Conservation (phyloP, 2,329 filamentous ascomycete species). For the Cercospora berteroae region DNA sequence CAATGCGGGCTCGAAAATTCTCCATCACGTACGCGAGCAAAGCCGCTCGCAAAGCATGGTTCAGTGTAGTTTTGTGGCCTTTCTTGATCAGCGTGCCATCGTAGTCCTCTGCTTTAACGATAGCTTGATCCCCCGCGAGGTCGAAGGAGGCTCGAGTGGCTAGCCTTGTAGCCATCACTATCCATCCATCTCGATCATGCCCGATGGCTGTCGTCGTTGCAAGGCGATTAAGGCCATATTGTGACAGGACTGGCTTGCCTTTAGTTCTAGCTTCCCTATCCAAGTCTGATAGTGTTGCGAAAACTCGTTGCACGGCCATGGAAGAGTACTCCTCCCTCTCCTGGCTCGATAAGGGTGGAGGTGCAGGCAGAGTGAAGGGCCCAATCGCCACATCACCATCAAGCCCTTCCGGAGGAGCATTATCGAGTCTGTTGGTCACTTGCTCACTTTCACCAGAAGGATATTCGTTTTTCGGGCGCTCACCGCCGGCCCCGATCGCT, state of each 20-base stretch:
- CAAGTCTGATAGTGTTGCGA: slow-evolving; percentile 70
- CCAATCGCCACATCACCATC: slow-evolving; percentile 58
- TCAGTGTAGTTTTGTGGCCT: slow-evolving; percentile 49
- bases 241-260: slow-evolving; percentile 34
- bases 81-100: slow-evolving; percentile 21
- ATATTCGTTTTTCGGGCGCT: not conserved
- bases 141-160: slow-evolving; percentile 75
- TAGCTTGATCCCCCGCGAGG: slow-evolving; percentile 54
- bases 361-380: slow-evolving; percentile 75
- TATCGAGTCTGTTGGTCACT: slow-evolving; percentile 73
- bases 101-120: slow-evolving; percentile 37
- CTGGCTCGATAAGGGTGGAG: slow-evolving; percentile 68
- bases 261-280: slow-evolving; percentile 67
- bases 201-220: slow-evolving; percentile 64
- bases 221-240: slow-evolving; percentile 74
- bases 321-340: slow-evolving; percentile 72
- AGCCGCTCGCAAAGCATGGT: slow-evolving; percentile 71
- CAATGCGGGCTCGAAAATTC: slow-evolving; percentile 86
- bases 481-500: not conserved
- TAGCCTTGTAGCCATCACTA: slow-evolving; percentile 79
- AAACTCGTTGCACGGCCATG: slow-evolving; percentile 71
- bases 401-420: slow-evolving; percentile 51
- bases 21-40: slow-evolving; percentile 85
- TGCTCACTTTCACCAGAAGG: slow-evolving; percentile 70
- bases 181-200: slow-evolving; percentile 85